phyloP scores from a whole-genome alignment of 2,329 filamentous ascomycete species.

The Penicillium sp. region DNA sequence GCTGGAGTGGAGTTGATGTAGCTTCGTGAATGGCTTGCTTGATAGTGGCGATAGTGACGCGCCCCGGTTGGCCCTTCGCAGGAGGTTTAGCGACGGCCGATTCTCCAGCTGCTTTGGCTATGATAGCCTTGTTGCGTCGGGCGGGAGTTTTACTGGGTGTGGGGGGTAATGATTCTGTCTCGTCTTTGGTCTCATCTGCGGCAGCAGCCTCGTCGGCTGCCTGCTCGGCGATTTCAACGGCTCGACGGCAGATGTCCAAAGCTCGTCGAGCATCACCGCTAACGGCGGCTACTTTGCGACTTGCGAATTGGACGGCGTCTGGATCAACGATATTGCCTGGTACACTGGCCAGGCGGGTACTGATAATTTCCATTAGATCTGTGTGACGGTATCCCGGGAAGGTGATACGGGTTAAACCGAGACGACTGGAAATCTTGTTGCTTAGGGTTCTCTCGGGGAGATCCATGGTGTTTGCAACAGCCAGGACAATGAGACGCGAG shows the following conservation, averaged over 20 bases:
- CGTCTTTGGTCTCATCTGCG: conserved; percentile 25
- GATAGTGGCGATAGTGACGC: conserved; percentile 88
- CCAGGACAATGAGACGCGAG: conserved; percentile 89
- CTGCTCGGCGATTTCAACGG: conserved; percentile 89
- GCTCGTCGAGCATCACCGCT: conserved; percentile 90
- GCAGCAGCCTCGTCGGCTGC: conserved; percentile 50
- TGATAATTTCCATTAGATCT: conserved; percentile 95
- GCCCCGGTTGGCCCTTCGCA: conserved; percentile 39
- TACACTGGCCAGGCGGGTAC: conserved; percentile 85
- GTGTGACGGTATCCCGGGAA: conserved; percentile 97
- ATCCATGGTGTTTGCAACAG: conserved; percentile 99
- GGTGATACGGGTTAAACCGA: conserved; percentile 88
- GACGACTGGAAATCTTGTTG: conserved; percentile 95
- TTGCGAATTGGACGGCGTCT: conserved; percentile 94
- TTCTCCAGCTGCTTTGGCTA: conserved; percentile 9
- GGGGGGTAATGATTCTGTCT: conserved; percentile 38
- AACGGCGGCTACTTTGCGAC: conserved; percentile 92
- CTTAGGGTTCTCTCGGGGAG: conserved; percentile 90
- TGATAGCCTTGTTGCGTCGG: conserved; percentile 25
- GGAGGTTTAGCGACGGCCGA: conserved; percentile 20
- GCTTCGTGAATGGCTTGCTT: conserved; percentile 94
- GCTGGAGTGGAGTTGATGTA: conserved; percentile 86
- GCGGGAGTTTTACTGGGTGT: conserved; percentile 46
- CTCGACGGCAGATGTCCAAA: conserved; percentile 89
- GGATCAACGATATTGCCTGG: conserved; percentile 85